Base-by-base conservation (phyloP, 768 basidiomycete genomes). In the Trichaptum fuscoviolaceum region DNA sequence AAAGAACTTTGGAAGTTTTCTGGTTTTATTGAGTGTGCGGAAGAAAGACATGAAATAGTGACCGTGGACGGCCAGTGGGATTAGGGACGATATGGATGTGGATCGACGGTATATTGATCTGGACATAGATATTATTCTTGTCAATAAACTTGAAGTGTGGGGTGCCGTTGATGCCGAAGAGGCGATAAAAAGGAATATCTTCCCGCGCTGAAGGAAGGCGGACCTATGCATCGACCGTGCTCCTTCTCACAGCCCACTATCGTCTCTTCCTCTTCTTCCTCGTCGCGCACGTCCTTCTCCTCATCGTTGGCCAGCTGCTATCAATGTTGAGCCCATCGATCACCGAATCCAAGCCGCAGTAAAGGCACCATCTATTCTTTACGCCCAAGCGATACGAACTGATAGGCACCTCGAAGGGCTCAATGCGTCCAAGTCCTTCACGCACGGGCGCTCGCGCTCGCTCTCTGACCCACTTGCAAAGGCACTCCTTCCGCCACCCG, bases 391-490 rank as follows among this genome's bases (percentile, higher is more conserved):
- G 10, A 35, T 27, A 61, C 26, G 26, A 61, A 35, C 60, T 24
- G 34, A 26, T 61, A 26, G n/a, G 26, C 60, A 26, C 35, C 12
- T 17, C 63, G 25, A 63, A 17, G 10, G 12, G 27, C 65, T 23
- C 59, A 17, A 61, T 61, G 59, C 59, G 25, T 34, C 59, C 59
- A 61, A 61, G 30, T 59, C n/a, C 63, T 42, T 59, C 66, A 27
- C 63, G 57, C 34, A 23, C 65, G 42, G 42, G 42, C 68, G 68
- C 26, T 52, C 27, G 36, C 76, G 79, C 70, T 81, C 83, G 30
- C 75, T 83, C 67, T 88, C 89, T 34, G 92, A 92, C 77, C 92
- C 91, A 58, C 84, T 94, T 71, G 78, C 85, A 65, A 85, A 79
- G 64, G 85, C 84, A 34, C 81, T 93, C 58, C 83, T 81, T 24